Evolutionary conservation across 805 yeast genomes (phyloP).

Genomic region (Metschnikowia vanudenii): DNA sequence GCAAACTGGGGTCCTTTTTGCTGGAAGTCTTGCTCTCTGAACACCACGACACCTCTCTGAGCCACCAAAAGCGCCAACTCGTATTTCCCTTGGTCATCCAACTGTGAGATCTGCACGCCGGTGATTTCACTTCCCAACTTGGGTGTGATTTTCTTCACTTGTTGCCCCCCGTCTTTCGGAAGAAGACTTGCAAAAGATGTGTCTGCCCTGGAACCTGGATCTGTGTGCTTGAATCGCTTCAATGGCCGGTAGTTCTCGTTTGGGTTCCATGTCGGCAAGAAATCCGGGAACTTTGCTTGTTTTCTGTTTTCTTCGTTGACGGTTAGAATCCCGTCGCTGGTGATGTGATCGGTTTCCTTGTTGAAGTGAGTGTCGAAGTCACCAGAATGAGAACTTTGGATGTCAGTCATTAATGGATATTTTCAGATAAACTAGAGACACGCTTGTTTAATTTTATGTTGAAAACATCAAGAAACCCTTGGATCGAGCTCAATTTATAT

Average conservation of each 20-base stretch:
- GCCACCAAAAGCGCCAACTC: conserved; percentile 70
- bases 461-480: no score
- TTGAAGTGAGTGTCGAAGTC: conserved; percentile 50
- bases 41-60: conserved; percentile 67
- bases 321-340: conserved; percentile 47
- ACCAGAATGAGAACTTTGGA: conserved; percentile 20
- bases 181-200: conserved; percentile 52
- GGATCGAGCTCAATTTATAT: no score
- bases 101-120: conserved; percentile 57
- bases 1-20: conserved; percentile 47
- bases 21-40: conserved; percentile 62
- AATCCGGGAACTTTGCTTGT: conserved; percentile 47
- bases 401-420: conserved; percentile 4
- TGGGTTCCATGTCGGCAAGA: conserved; percentile 71
- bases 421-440: no score
- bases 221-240: conserved; percentile 54
- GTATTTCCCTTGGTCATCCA: conserved; percentile 55
- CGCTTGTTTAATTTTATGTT: no score
- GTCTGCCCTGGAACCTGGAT: conserved; percentile 67
- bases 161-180: conserved; percentile 29
- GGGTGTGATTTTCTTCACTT: conserved; percentile 53
- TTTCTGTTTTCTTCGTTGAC: conserved; percentile 32
- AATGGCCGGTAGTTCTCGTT: conserved; percentile 49
- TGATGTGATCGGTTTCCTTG: conserved; percentile 45
- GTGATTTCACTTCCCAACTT: conserved; percentile 65